Base-by-base conservation (phyloP, 2,329 filamentous ascomycete genomes). In the Ophiostoma quercus region DNA sequence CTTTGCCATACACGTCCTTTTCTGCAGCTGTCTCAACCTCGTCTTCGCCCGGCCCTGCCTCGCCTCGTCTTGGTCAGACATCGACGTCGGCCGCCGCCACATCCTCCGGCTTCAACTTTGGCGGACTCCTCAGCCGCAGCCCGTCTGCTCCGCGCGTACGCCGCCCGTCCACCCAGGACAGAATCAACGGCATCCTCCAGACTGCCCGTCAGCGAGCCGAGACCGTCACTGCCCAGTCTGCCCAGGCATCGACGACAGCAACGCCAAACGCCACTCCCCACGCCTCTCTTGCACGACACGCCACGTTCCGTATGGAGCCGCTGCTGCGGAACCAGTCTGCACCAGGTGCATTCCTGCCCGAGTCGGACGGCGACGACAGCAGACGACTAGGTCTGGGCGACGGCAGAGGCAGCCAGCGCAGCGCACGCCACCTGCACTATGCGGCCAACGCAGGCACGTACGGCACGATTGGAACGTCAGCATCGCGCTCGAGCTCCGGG, bases 181-280 rank as follows among this genome's bases (percentile, higher is more conserved):
- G 77, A 12, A 74, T 79, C 62, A 73, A 76, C 68, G 74, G 74
- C 12, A 79, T 79, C 63, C 74, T 79, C 22, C 74, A 78, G 76
- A 74, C 71, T 14, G 76, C 75, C 63, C 75, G 74, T 67, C 73
- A 75, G 57, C 76, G 76, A 43, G 76, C 77, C 71, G 76, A 77
- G 43, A 72, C 72, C 32, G 70, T 74, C 9, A 25, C 67, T 7
- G 60, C 37, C 51, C 19, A 63, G 25, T 32, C 67, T 7, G 60
- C 37, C 51, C 19, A 63, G 25, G 37, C 54, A 19, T 32, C 65
- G 12, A 8, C 25, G 6, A 22, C 57, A 32, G 57, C 67, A 68
- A 69, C 41, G 47, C 68, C 34, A n/a, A 54, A 65, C 47, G 67
- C 71, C 9, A 68, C 72, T 37, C 62, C 66, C 22, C 16, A 60